These are phyloP conservation scores for Ligustrum vulgare DNA, from an alignment of 257 asterid species.

Conservation along the genomic window DNA sequence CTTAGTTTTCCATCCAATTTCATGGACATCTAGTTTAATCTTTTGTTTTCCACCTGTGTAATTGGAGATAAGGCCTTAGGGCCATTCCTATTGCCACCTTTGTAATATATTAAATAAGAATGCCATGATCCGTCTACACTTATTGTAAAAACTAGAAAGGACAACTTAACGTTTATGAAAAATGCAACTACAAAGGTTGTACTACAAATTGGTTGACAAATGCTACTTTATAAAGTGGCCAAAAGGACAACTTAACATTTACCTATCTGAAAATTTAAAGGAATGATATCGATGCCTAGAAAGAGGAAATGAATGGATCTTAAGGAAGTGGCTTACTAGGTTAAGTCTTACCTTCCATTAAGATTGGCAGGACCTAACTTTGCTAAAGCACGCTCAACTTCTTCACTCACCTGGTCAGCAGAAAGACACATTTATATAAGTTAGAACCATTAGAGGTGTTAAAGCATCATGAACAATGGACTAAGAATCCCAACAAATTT, in stretches of 20 bases:
- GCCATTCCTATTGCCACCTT: too few relatives aligned
- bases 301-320: constrained; percentile 1
- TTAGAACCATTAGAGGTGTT: neutral
- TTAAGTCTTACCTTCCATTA: constrained; percentile 60
- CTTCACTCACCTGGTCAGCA: constrained; percentile 86
- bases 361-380: constrained; percentile 76
- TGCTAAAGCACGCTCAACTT: constrained; percentile 97
- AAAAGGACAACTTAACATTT: neutral
- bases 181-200: too few relatives aligned
- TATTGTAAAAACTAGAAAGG: too few relatives aligned
- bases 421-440: constrained; percentile 8
- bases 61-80: too few relatives aligned
- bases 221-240: too few relatives aligned
- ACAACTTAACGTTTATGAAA: too few relatives aligned
- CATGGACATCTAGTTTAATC: too few relatives aligned
- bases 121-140: too few relatives aligned
- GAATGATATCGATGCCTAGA: neutral
- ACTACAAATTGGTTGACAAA: too few relatives aligned
- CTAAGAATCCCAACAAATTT: neutral
- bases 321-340: neutral
- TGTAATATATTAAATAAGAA: too few relatives aligned
- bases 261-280: constrained; percentile 8
- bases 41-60: too few relatives aligned
- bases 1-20: too few relatives aligned
- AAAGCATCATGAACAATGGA: neutral